A percentile compares a stretch with the other conserved stretches of the same genome.
phyloP scores from a whole-genome alignment of 768 basidiomycete genomes.

The Phlegmacium glaucopus region DNA sequence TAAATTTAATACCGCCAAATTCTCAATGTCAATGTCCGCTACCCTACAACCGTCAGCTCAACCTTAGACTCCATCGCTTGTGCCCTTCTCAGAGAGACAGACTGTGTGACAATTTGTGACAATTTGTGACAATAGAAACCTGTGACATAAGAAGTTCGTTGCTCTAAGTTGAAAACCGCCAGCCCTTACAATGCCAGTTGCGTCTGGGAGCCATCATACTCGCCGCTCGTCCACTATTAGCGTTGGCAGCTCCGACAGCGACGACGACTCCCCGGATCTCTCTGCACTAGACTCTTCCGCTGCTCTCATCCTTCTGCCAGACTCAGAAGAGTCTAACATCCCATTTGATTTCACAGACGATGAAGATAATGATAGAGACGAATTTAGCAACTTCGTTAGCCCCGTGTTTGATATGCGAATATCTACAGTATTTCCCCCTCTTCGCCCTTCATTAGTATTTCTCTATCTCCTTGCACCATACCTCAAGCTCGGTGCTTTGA shows the following conservation, averaged over 20 bases:
- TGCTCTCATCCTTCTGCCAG: conserved; percentile 62
- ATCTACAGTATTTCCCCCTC: conserved; percentile 42
- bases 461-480: conserved; percentile 68
- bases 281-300: conserved; percentile 40
- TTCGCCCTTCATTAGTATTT: conserved; percentile 56
- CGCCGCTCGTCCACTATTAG: conserved; percentile 17
- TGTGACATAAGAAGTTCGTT: conserved; percentile 3
- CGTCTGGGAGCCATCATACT: conserved; percentile 6
- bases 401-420: conserved; percentile 41
- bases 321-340: conserved; percentile 43
- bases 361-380: conserved; percentile 29
- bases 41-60: no score
- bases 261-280: conserved; percentile 23
- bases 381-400: conserved; percentile 47
- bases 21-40: no score
- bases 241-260: conserved; percentile 22
- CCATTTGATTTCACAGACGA: conserved; percentile 37
- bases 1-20: no score
- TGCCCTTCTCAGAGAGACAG: no score
- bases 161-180: conserved; percentile 10
- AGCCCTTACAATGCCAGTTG: conserved; percentile 10
- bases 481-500: conserved; percentile 68
- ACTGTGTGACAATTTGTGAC: no score
- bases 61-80: no score
- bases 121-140: neutral